Base-by-base conservation (phyloP, 371 early-diverging fungal genomes). In the Mucor indicus region DNA sequence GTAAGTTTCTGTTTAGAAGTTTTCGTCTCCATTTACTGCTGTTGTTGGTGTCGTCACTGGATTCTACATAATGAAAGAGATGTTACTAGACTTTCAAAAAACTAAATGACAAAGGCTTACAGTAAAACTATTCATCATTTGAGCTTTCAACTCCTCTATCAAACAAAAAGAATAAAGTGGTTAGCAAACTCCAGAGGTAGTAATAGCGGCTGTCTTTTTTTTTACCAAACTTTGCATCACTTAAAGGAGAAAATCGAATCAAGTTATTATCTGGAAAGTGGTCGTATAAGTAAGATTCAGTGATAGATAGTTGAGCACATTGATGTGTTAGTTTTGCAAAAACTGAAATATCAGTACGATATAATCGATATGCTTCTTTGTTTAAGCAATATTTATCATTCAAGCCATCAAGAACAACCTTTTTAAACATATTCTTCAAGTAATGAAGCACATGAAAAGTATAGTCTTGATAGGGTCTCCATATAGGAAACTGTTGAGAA, bases 361-460 rank as follows among this genome's bases (percentile, higher is more conserved):
- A 92, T 81, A 84, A 73, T 54, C 80, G 70, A 60, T 78, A 86
- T 0, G 90, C 87, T 38, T 87, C 85, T 42, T 84, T 81, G 63
- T 91, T 87, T 20, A 73, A 69, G 43, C 89, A 89, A 53, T 83
- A 72, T 33, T 77, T 72, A 54, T 91, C 86, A 20, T 81, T 66
- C 35, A 92, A 59, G 23, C 80, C 77, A 41, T 80, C 81, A 43
- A 94, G 60, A 9, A 90, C 86, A 5, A 75, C 75, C 45, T 83
- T 82, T 53, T 87, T 87, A 62, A 93, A 95, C n/a, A 83, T 77
- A 19, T 87, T 87, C 62, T 90, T 91, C 25, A 92, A 49, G 62
- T 90, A 93, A 52, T 88, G 86, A 44, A 95, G 79, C 8, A 93
- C 75, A 60, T 95, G 92, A 51, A 83, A 83, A 6, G 92, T 74